These are phyloP conservation scores for Bruguiera gymnorhiza DNA, from an alignment of 345 rosid genomes.

Conservation along the genomic window DNA sequence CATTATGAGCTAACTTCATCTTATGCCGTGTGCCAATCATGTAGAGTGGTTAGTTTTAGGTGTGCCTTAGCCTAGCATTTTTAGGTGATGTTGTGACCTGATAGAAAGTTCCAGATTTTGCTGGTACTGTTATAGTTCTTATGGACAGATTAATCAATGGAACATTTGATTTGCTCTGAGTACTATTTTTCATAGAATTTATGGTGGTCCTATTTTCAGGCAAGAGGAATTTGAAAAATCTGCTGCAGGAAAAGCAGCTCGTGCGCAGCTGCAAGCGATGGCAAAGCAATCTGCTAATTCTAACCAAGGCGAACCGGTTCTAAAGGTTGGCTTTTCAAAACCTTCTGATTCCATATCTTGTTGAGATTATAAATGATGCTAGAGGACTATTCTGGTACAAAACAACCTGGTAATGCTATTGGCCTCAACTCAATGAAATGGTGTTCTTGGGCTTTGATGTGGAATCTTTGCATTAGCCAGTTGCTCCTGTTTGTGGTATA, in stretches of 20 bases:
- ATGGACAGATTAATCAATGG: no score
- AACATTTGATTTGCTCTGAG: no score
- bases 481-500: conserved; percentile 5
- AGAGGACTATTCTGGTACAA: neutral
- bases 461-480: neutral
- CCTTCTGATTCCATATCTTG: neutral
- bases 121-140: no score
- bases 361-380: neutral
- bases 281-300: conserved; percentile 72
- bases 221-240: conserved; percentile 83
- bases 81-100: no score
- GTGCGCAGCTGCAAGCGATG: conserved; percentile 64
- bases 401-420: neutral
- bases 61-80: no score
- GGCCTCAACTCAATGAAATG: neutral
- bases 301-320: conserved; percentile 77
- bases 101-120: no score
- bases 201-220: conserved; percentile 37
- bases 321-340: conserved; percentile 49
- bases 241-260: conserved; percentile 90
- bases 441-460: neutral
- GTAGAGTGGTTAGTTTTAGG: no score
- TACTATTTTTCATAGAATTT: neutral
- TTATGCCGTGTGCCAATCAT: no score
- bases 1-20: no score